These are phyloP conservation scores for Jamesozyma lodderae DNA, from an alignment of 805 yeast genomes.

Conservation along the genomic window DNA sequence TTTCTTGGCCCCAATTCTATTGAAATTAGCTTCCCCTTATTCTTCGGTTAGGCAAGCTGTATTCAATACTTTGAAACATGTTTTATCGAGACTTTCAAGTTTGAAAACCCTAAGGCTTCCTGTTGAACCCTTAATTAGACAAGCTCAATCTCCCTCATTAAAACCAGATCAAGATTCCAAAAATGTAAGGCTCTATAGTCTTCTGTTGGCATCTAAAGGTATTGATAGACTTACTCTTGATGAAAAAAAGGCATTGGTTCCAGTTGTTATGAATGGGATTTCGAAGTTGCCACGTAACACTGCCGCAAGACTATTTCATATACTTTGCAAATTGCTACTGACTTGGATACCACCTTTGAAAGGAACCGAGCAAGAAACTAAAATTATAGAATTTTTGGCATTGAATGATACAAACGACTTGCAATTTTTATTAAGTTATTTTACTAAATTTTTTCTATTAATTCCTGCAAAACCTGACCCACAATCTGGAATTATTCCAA, in stretches of 20 bases:
- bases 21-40: slow-evolving; percentile 70
- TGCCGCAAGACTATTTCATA: slow-evolving; percentile 52
- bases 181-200: slow-evolving; percentile 50
- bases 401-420: slow-evolving; percentile 36
- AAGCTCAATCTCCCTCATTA: slow-evolving; percentile 47
- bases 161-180: slow-evolving; percentile 36
- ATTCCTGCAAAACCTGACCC: slow-evolving; percentile 36
- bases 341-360: slow-evolving; percentile 42
- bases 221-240: slow-evolving; percentile 43
- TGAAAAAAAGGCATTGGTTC: slow-evolving; percentile 35
- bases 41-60: slow-evolving; percentile 58
- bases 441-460: slow-evolving; percentile 51
- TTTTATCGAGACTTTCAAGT: slow-evolving; percentile 57
- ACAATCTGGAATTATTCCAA: slow-evolving; percentile 32
- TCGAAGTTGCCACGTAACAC: slow-evolving; percentile 30
- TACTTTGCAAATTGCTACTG: slow-evolving; percentile 46
- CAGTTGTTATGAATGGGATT: slow-evolving; percentile 41
- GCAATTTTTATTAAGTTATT: slow-evolving; percentile 36
- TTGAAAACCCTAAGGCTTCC: slow-evolving; percentile 54
- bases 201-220: slow-evolving; percentile 61
- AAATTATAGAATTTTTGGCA: slow-evolving; percentile 29
- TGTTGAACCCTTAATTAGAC: slow-evolving; percentile 48
- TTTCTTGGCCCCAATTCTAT: slow-evolving; percentile 67
- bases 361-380: slow-evolving; percentile 36
- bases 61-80: slow-evolving; percentile 53